Evolutionary conservation across 163 green algal genomes (phyloP).

Genomic region (Picocystis sp.): DNA sequence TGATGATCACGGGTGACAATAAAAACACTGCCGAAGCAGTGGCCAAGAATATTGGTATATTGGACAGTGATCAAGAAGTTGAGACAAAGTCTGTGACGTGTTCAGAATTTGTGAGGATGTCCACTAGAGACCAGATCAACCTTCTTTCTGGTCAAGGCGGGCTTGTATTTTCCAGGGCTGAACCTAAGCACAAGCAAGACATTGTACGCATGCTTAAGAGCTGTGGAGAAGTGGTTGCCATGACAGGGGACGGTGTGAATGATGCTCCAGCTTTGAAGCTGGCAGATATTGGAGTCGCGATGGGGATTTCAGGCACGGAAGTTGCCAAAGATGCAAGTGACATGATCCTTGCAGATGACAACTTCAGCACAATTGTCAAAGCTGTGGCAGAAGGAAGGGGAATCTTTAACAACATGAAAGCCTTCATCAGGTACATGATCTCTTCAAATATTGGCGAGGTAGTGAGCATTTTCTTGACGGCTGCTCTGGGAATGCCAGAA

Average conservation of each 20-base stretch:
- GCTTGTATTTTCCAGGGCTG: constrained; percentile 77
- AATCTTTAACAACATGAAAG: constrained; percentile 99
- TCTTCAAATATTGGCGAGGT: constrained; percentile 95
- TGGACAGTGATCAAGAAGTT: constrained; percentile 20
- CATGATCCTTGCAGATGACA: constrained; percentile 99
- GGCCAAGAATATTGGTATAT: constrained; percentile 71
- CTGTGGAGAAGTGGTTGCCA: constrained; percentile 71
- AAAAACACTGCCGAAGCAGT: constrained; percentile 93
- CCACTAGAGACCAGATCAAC: constrained; percentile 2
- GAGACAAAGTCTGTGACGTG: constrained; percentile 34
- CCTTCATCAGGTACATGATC: constrained; percentile 95
- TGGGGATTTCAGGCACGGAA: constrained; percentile 81
- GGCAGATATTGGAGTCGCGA: constrained; percentile 93
- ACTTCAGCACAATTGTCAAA: constrained; percentile 92
- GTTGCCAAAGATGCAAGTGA: constrained; percentile 95
- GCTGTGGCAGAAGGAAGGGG: constrained; percentile 80
- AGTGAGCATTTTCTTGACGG: constrained; percentile 94
- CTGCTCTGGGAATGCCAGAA: constrained; percentile 85
- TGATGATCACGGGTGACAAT: constrained; percentile 99
- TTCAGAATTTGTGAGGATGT: constrained; percentile 13
- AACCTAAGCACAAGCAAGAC: constrained; percentile 92
- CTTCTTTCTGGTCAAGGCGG: constrained; percentile 27
- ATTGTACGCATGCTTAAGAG: constrained; percentile 88
- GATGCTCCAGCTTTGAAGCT: constrained; percentile 95
- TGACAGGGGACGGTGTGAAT: constrained; percentile 98